Percentiles rank a stretch among this genome's conserved stretches.
These are phyloP conservation scores for Phytophthora hybrid DNA, from an alignment of 352 stramenopile genomes.

Conservation along the genomic window DNA sequence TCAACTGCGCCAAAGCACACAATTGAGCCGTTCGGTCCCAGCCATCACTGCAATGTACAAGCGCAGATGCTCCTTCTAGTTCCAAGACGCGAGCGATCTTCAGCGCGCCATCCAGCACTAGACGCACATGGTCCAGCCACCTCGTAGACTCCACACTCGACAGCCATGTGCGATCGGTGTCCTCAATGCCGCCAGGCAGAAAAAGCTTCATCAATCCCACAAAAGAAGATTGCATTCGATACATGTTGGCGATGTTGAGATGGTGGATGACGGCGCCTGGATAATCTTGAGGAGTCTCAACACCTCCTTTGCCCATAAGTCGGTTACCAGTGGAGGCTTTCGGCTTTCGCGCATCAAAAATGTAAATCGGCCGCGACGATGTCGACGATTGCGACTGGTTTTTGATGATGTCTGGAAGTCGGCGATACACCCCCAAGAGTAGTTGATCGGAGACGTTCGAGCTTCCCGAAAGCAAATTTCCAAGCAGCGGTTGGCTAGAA, in stretches of 20 bases:
- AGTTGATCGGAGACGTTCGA: constrained; percentile 84
- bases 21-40: constrained; percentile 90
- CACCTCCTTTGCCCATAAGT: constrained; percentile 91
- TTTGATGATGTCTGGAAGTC: constrained; percentile 83
- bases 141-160: constrained; percentile 78
- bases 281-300: constrained; percentile 89
- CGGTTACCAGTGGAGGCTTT: constrained; percentile 92
- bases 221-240: constrained; percentile 90
- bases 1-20: constrained; percentile 80
- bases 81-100: constrained; percentile 91
- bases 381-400: constrained; percentile 71
- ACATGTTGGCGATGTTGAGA: constrained; percentile 94
- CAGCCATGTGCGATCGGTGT: constrained; percentile 75
- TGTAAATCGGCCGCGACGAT: constrained; percentile 84
- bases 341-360: constrained; percentile 91
- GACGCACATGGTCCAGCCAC: constrained; percentile 87
- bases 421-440: constrained; percentile 75
- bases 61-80: constrained; percentile 77
- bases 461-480: constrained; percentile 72
- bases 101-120: constrained; percentile 83
- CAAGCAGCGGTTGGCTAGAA: constrained; percentile 84
- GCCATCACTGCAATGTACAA: constrained; percentile 91
- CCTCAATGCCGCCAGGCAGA: constrained; percentile 65
- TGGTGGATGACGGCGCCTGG: constrained; percentile 81
- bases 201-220: constrained; percentile 77